Conservation (phyloP, 108 stramenopile genomes). For the Fragilaria radians region DNA sequence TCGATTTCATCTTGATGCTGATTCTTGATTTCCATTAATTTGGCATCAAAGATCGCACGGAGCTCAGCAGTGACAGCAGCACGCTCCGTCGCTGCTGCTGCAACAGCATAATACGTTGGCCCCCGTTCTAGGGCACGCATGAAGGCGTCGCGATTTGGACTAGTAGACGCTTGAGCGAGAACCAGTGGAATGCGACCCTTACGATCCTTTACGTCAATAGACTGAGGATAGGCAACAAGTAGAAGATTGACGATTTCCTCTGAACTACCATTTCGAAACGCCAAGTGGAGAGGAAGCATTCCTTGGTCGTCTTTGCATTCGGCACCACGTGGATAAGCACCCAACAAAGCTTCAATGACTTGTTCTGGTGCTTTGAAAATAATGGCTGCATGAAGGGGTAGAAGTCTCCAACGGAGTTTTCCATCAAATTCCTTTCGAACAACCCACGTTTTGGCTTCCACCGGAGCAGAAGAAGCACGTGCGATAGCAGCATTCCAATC, state of each 20-base stretch:
- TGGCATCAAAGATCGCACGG: constrained; percentile 19
- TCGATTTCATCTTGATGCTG: constrained; percentile 6
- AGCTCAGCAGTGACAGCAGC: constrained; percentile 26
- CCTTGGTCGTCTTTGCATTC: constrained; percentile 79
- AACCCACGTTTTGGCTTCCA: constrained; percentile 67
- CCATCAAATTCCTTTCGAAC: constrained; percentile 68
- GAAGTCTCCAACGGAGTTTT: constrained; percentile 71
- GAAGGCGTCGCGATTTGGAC: constrained; percentile 56
- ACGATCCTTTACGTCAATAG: constrained; percentile 69
- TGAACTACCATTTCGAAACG: constrained; percentile 59
- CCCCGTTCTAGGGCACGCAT: constrained; percentile 58
- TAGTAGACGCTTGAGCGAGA: constrained; percentile 53
- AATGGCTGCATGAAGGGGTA: constrained; percentile 83
- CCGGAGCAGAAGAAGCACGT: constrained; percentile 25
- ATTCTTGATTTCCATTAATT: constrained; percentile 7
- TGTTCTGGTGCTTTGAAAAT: constrained; percentile 76
- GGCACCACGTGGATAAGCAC: constrained; percentile 55
- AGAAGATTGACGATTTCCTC: constrained; percentile 48
- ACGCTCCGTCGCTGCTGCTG: constrained; percentile 20
- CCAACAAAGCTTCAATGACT: constrained; percentile 53
- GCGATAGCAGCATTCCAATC: constrained; percentile 54
- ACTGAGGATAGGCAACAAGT: constrained; percentile 66
- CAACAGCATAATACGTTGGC: constrained; percentile 35
- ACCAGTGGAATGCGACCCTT: constrained; percentile 81
- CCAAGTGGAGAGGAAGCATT: constrained; percentile 80